These are phyloP conservation scores for Azolla pinnata DNA, from an alignment of 75 land plant species.

Conservation along the genomic window DNA sequence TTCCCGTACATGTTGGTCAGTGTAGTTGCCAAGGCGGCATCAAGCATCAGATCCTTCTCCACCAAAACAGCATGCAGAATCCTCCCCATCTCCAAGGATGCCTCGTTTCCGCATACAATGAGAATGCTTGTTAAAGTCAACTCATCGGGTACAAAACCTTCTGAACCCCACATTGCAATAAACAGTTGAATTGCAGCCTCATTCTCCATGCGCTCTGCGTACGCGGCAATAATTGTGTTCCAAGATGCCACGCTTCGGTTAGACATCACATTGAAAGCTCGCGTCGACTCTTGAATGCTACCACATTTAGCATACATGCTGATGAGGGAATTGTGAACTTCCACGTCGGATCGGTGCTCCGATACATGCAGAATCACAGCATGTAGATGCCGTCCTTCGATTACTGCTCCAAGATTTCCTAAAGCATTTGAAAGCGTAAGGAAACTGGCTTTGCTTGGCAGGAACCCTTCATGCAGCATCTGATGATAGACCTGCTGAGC, in stretches of 20 bases:
- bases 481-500: neutral
- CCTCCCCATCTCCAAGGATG: constrained; percentile 30
- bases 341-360: constrained; percentile 7
- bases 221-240: constrained; percentile 53
- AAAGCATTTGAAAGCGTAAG: neutral
- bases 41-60: neutral
- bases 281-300: constrained; percentile 28
- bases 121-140: constrained; percentile 39
- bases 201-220: constrained; percentile 45
- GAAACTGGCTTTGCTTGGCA: neutral
- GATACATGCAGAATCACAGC: neutral
- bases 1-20: neutral
- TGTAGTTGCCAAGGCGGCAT: neutral
- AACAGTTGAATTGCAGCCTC: constrained; percentile 36
- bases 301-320: constrained; percentile 61
- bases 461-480: neutral
- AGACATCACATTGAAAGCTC: constrained; percentile 37
- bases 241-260: constrained; percentile 40
- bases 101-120: constrained; percentile 37
- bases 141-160: constrained; percentile 28
- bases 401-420: neutral
- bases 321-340: constrained; percentile 45
- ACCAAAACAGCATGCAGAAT: constrained; percentile 24
- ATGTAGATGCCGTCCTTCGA: neutral
- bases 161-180: constrained; percentile 25